These are phyloP conservation scores for Rhizoclosmatium globosum DNA, from an alignment of 192 early-diverging fungal species.

Conservation along the genomic window DNA sequence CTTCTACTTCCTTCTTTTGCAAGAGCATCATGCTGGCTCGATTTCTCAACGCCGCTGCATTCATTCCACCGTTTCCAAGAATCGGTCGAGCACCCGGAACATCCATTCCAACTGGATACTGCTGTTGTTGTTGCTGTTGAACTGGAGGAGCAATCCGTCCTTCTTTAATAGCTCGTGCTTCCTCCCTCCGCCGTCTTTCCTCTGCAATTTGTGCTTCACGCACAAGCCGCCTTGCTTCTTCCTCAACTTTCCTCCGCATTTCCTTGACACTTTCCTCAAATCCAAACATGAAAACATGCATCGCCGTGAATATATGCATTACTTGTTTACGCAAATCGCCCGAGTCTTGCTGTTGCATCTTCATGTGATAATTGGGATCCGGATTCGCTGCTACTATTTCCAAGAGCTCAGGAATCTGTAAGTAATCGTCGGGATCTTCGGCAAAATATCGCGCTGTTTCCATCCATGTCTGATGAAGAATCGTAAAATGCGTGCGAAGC, in stretches of 20 bases:
- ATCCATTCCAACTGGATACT: background rate
- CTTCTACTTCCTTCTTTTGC: conserved; percentile 36
- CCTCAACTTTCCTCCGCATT: conserved; percentile 46
- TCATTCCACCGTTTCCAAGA: background rate
- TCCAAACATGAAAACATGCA: conserved; percentile 53
- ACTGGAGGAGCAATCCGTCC: conserved; percentile 6
- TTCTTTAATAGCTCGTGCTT: conserved; percentile 33
- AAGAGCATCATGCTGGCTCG: conserved; percentile 29
- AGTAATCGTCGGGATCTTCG: conserved; percentile 56
- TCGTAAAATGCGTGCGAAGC: conserved; percentile 28
- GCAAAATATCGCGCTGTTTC: conserved; percentile 55
- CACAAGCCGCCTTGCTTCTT: conserved; percentile 40
- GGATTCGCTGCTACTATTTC: conserved; percentile 22
- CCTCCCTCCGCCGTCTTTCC: conserved; percentile 36
- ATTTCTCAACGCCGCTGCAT: background rate
- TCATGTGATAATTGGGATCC: conserved; percentile 30
- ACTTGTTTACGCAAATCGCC: conserved; percentile 36
- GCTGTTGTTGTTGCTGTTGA: background rate
- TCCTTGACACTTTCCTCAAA: conserved; percentile 55
- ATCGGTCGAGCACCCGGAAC: background rate
- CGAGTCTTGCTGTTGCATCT: background rate
- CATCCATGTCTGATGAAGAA: conserved; percentile 45
- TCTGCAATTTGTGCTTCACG: conserved; percentile 32
- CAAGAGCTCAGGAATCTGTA: conserved; percentile 29
- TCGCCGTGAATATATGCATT: conserved; percentile 49